A percentile compares a stretch with the other conserved stretches of the same genome.
Evolutionary conservation across 2,329 filamentous ascomycete species (phyloP).

Genomic region (Pseudogymnoascus sp.): DNA sequence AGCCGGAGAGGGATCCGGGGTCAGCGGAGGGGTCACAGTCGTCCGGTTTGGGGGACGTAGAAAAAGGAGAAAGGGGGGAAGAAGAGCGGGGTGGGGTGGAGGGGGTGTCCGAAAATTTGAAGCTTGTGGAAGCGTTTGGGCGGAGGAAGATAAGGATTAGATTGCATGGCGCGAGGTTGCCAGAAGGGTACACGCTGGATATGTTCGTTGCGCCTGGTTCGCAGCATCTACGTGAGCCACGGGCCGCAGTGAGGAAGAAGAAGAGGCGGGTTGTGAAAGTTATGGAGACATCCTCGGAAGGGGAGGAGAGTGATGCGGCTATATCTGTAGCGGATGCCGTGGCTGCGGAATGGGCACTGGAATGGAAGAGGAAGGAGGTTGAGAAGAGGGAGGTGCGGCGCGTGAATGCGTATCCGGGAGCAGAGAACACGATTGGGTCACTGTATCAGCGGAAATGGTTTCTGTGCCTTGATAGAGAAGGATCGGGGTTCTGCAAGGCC

Average conservation of each 20-base stretch:
- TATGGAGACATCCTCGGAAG: constrained; percentile 15
- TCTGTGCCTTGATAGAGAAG: constrained; percentile 49
- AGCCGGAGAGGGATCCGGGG: constrained; percentile 26
- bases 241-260: constrained; percentile 18
- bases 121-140: constrained; percentile 43
- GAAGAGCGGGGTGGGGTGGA: constrained; percentile 12
- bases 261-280: constrained; percentile 20
- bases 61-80: constrained; percentile 23
- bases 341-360: constrained; percentile 28
- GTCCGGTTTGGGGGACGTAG: constrained; percentile 16
- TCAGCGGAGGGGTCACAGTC: constrained; percentile 19
- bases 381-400: constrained; percentile 45
- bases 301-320: not conserved
- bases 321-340: not conserved
- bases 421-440: constrained; percentile 56
- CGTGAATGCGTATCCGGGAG: constrained; percentile 59
- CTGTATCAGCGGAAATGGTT: constrained; percentile 62
- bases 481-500: constrained; percentile 45
- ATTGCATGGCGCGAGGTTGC: constrained; percentile 45
- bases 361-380: constrained; percentile 36
- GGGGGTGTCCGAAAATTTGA: constrained; percentile 33
- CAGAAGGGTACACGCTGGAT: constrained; percentile 43
- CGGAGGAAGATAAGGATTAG: constrained; percentile 47
- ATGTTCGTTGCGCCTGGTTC: constrained; percentile 42
- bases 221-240: constrained; percentile 28